These are phyloP conservation scores for Desmodesmus armatus DNA, from an alignment of 139 green algal species.

Conservation along the genomic window DNA sequence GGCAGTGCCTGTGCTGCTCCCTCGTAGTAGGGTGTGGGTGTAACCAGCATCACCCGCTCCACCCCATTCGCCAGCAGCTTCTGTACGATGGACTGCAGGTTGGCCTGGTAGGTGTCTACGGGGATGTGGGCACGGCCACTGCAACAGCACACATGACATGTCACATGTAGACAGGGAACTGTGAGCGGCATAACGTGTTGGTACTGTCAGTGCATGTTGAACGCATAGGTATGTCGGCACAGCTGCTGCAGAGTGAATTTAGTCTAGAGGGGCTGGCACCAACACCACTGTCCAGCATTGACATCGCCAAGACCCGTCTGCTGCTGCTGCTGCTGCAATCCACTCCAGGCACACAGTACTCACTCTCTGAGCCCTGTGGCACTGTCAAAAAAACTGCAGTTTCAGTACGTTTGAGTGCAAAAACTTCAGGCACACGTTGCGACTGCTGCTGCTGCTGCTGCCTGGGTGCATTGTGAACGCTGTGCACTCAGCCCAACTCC, in stretches of 20 bases:
- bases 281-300: not conserved
- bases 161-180: not conserved
- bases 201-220: not conserved
- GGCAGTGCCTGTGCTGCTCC: not conserved
- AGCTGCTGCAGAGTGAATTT: not conserved
- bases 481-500: no score
- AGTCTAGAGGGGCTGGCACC: not conserved
- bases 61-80: conserved; percentile 1
- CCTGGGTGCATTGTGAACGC: no score
- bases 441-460: no score
- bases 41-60: not conserved
- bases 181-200: not conserved
- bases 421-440: no score
- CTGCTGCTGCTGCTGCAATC: no score
- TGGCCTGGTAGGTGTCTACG: not conserved
- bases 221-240: not conserved
- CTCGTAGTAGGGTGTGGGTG: conserved; percentile 15
- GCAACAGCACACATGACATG: not conserved
- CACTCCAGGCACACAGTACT: no score
- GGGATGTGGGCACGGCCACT: conserved; percentile 11
- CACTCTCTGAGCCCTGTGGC: no score
- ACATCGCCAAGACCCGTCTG: not conserved
- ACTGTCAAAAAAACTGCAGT: no score
- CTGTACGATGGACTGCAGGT: conserved; percentile 5
- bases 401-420: no score